Evolutionary conservation across 306 rosid genomes (phyloP), one percentile per base, ranked within the genome.

Genomic region (Betula pendula): DNA sequence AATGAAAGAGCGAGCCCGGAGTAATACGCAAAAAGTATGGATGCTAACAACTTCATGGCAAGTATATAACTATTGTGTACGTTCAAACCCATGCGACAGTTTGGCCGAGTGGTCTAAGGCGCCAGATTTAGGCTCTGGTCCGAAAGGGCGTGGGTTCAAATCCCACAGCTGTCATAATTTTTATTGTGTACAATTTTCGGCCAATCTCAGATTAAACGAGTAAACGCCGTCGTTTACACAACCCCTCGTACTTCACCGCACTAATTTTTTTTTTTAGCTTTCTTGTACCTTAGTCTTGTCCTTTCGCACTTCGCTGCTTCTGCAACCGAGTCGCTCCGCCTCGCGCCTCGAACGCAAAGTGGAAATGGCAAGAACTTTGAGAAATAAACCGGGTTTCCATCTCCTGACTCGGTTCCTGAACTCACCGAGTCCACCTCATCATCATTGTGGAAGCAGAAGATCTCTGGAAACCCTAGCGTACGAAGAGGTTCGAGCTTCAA

Each of bases 101-200:
- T 49, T 14, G 55, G 97, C 95, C 93, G 93, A 89, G 93, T 88
- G 95, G 97, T 89, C 95, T 89, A 92, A 88, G 93, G 91, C 90
- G 91, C 92, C 97, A 91, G 92, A 91, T 91, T 89, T 91, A 91
- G 92, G 97, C 97, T 90, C 90, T 90, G 96, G 97, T 88, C 92
- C 92, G 94, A 75, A 92, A 87, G 97, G 96, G 96, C 97, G 92
- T 92, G 96, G 94, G 94, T 90, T 90, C 92, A 90, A 90, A 89
- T 90, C 94, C 91, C 91, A 89, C 97, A 87, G 96, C 92, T 83
- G 96, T 90, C 93, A 87, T 0, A 0, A n/a, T 9, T 15, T 13
- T 71, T 29, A 0, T 13, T 8, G 24, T 66, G 33, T 42, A 2
- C 19, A 0, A 1, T 38, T 66, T 38, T 38, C 6, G 7, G 29